Evolutionary conservation across 495 filamentous ascomycete genomes (phyloP).

Genomic region (Sabuloglossum arenarium): DNA sequence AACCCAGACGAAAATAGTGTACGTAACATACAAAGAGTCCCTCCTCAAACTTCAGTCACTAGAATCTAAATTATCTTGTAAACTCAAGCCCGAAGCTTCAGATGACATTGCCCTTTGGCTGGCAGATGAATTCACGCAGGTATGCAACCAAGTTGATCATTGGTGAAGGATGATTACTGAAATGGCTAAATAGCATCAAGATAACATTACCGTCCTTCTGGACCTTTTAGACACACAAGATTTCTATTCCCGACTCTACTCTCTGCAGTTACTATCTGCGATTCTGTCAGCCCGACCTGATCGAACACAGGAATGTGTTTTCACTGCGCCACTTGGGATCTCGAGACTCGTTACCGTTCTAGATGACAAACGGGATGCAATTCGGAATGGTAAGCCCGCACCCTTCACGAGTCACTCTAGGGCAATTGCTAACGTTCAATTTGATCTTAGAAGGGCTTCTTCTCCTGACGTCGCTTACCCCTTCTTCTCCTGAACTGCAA

Average conservation of each 20-base stretch:
- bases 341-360: slow-evolving; percentile 65
- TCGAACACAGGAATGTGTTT: slow-evolving; percentile 87
- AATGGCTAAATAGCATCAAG: slow-evolving; percentile 52
- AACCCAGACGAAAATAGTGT: slow-evolving; percentile 49
- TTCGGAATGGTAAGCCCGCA: slow-evolving; percentile 50
- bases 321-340: slow-evolving; percentile 71
- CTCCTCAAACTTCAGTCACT: neutral
- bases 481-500: slow-evolving; percentile 60
- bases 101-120: slow-evolving; percentile 95
- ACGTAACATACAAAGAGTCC: slow-evolving; percentile 14
- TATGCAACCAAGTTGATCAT: slow-evolving; percentile 16
- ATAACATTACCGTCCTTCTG: slow-evolving; percentile 82
- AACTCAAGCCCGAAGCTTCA: slow-evolving; percentile 62
- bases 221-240: slow-evolving; percentile 74
- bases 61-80: neutral
- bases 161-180: slow-evolving; percentile 13
- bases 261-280: slow-evolving; percentile 70
- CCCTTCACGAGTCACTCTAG: neutral
- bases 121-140: slow-evolving; percentile 94
- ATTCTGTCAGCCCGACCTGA: slow-evolving; percentile 75
- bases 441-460: slow-evolving; percentile 39
- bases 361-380: slow-evolving; percentile 69
- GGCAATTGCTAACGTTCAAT: slow-evolving; percentile 25
- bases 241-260: slow-evolving; percentile 87
- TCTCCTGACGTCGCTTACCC: slow-evolving; percentile 46